Base-by-base conservation (phyloP, 2,329 filamentous ascomycete genomes). In the Decorospora gaudefroyi region DNA sequence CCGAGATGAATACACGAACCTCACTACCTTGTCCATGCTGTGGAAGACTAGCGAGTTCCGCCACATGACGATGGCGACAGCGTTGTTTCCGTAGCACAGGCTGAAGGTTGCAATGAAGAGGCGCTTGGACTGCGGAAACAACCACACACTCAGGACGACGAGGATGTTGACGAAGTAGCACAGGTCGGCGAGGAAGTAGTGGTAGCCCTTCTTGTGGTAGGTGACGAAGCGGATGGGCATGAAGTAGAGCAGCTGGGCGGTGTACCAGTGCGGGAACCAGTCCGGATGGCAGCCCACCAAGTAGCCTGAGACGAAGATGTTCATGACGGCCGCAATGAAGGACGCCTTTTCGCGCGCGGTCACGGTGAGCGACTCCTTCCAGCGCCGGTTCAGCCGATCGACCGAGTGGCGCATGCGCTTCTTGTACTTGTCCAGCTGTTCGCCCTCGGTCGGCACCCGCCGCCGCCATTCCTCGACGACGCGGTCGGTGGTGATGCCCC, bases 131-230 rank as follows among this genome's bases (percentile, higher is more conserved):
- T 80, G 75, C 0, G 93, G 93, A 62, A 97, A 96, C 22, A 87
- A 78, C 91, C 92, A 99, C 36, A 99, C 82, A 58, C 84, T 88
- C 48, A 95, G 75, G 52, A 92, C 77, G 21, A 88, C 76, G 40
- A 99, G 79, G 22, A 96, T 74, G 72, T 99, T 99, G 78, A 95
- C 90, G 65, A 97, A 99, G 74, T 99, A 99, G 76, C 93, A 99
- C 31, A 99, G 83, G 71, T 99, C 93, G 25, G 91, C 92, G 18
- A 97, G 77, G 72, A 99, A 97, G 74, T 99, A 99, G 54, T 70
- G 65, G 65, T 95, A 96, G 43, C 92, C 93, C 45, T 87, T 88
- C 61, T 85, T 84, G 67, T 90, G 90, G 72, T 99, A 99, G 45
- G 87, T 88, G 74, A 90, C 93, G 73, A 83, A 92, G 34, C 93